Evolutionary conservation across 2,329 filamentous ascomycete genomes (phyloP).

Genomic region (Neonectria faginata): DNA sequence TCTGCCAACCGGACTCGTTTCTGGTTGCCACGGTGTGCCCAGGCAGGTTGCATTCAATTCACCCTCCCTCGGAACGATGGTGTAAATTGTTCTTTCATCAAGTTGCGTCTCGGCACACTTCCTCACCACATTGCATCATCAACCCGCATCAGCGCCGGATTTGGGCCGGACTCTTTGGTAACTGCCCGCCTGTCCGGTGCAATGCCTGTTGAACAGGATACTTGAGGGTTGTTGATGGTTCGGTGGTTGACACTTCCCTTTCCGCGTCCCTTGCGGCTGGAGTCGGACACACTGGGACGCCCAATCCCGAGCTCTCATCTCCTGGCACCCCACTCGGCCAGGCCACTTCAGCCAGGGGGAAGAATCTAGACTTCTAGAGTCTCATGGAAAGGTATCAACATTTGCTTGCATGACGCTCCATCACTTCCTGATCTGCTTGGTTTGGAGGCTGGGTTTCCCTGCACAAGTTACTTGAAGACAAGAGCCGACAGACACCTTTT

Average conservation of each 20-base stretch:
- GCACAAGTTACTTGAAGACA: neutral
- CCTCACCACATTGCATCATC: conserved; percentile 21
- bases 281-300: neutral
- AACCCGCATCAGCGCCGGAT: conserved; percentile 10
- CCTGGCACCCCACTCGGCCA: conserved; percentile 18
- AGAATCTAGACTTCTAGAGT: conserved; percentile 4
- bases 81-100: conserved; percentile 30
- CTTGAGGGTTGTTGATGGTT: conserved; percentile 6
- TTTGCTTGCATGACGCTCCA: neutral
- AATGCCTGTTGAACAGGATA: conserved; percentile 14
- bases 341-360: conserved; percentile 1
- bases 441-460: no score
- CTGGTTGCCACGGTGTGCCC: conserved; percentile 38
- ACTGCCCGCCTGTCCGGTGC: conserved; percentile 24
- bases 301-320: conserved; percentile 23
- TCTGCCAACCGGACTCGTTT: conserved; percentile 28
- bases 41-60: conserved; percentile 39
- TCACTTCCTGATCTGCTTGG: neutral
- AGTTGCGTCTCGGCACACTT: conserved; percentile 24
- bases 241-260: conserved; percentile 23
- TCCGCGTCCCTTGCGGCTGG: conserved; percentile 10
- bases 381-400: conserved; percentile 1
- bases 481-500: neutral
- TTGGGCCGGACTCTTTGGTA: conserved; percentile 6
- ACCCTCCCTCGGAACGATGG: conserved; percentile 26